Percentiles rank a stretch among this genome's conserved stretches.
Evolutionary conservation across 208 protist genomes (phyloP).

Genomic region (Acanthamoeba healyi): DNA sequence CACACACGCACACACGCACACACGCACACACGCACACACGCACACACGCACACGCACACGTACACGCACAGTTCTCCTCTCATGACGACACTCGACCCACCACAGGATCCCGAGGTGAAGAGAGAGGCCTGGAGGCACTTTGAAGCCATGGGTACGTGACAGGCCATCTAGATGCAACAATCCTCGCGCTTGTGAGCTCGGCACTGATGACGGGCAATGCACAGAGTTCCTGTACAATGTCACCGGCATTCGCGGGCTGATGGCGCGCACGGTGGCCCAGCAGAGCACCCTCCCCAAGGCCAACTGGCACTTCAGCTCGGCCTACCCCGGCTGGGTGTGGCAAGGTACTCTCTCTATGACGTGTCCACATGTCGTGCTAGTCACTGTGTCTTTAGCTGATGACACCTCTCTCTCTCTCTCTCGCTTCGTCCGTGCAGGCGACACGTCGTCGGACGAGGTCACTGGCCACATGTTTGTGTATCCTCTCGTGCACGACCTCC

Average conservation of each 20-base stretch:
- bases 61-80: no score
- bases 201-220: background rate
- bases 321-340: conserved; percentile 74
- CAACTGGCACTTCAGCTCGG: conserved; percentile 66
- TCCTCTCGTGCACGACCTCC: conserved; percentile 75
- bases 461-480: conserved; percentile 78
- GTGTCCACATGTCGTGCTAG: background rate
- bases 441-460: conserved; percentile 77
- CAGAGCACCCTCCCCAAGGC: background rate
- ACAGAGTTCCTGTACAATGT: conserved; percentile 71
- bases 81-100: no score
- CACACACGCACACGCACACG: no score
- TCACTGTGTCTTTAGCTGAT: background rate
- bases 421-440: conserved; percentile 25
- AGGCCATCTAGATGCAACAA: background rate
- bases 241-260: conserved; percentile 52
- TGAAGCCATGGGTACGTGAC: conserved; percentile 41
- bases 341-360: background rate
- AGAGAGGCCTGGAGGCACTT: conserved; percentile 68
- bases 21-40: no score
- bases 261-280: conserved; percentile 71
- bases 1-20: no score
- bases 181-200: background rate
- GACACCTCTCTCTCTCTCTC: background rate
- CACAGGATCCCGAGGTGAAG: conserved; percentile 66